These are phyloP conservation scores for Myxozyma neotropica DNA, from an alignment of 805 yeast species.

Conservation along the genomic window DNA sequence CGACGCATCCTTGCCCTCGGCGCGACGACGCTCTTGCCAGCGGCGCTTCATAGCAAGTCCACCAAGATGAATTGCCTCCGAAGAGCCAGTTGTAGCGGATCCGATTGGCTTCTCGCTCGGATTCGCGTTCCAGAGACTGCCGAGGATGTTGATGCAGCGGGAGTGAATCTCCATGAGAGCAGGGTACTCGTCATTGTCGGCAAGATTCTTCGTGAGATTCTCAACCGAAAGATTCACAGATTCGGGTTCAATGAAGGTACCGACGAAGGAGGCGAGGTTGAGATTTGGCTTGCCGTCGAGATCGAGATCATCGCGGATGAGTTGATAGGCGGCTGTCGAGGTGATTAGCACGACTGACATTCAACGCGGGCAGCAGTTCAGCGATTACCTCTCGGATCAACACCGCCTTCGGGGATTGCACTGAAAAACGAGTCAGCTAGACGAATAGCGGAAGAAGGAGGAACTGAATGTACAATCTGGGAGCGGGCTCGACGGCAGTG, in stretches of 20 bases:
- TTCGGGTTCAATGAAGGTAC: constrained; percentile 63
- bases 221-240: constrained; percentile 61
- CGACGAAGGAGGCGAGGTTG: constrained; percentile 81
- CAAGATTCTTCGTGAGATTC: constrained; percentile 82
- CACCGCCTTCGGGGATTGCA: constrained; percentile 27
- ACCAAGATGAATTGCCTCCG: constrained; percentile 92
- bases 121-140: constrained; percentile 81
- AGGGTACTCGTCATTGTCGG: constrained; percentile 94
- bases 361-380: no score
- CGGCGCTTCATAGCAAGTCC: constrained; percentile 89
- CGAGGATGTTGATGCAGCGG: constrained; percentile 78
- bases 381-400: constrained; percentile 24
- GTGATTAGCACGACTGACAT: background rate
- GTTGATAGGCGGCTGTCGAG: constrained; percentile 52
- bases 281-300: constrained; percentile 83
- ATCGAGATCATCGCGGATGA: constrained; percentile 71
- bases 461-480: constrained; percentile 14
- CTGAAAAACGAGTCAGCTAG: background rate
- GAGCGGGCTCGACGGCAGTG: constrained; percentile 31
- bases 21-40: constrained; percentile 73
- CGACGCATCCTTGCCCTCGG: constrained; percentile 58
- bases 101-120: constrained; percentile 61
- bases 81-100: constrained; percentile 90
- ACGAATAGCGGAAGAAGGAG: background rate
- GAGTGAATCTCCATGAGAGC: constrained; percentile 75